Conservation (phyloP, 1,139 yeast genomes). For the Debaryomycetaceae sp. region DNA sequence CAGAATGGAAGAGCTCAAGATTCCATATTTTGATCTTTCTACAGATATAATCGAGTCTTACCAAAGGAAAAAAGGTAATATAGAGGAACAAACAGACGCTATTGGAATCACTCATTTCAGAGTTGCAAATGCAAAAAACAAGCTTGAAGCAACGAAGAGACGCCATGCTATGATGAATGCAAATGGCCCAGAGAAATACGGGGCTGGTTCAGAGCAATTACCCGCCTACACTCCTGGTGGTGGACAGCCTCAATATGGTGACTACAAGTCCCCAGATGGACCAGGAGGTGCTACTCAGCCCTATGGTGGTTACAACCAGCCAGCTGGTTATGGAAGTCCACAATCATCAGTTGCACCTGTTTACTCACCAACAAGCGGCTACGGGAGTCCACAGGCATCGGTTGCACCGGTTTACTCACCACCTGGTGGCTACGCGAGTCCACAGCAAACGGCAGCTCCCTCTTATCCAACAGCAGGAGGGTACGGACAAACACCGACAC, state of each 20-base stretch:
- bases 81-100: conserved; percentile 85
- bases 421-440: conserved; percentile 12
- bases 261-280: conserved; percentile 17
- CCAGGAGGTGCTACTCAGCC: conserved; percentile 11
- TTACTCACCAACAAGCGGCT: conserved; percentile 13
- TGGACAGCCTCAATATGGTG: conserved; percentile 17
- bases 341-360: conserved; percentile 7
- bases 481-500: conserved; percentile 12
- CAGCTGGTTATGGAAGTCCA: conserved; percentile 4
- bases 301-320: conserved; percentile 18
- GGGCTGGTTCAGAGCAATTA: conserved; percentile 20
- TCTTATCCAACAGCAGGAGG: conserved; percentile 15
- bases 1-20: conserved; percentile 92
- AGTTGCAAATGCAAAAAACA: conserved; percentile 80
- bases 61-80: conserved; percentile 76
- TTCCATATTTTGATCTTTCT: conserved; percentile 86
- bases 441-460: conserved; percentile 10
- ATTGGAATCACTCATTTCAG: conserved; percentile 87
- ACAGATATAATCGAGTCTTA: conserved; percentile 83
- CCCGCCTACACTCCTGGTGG: conserved; percentile 30
- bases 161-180: conserved; percentile 50
- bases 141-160: conserved; percentile 77
- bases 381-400: conserved; percentile 12
- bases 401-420: conserved; percentile 10
- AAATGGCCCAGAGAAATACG: conserved; percentile 27